Conservation (phyloP, 805 yeast species). For the Ogataea paraovalis region DNA sequence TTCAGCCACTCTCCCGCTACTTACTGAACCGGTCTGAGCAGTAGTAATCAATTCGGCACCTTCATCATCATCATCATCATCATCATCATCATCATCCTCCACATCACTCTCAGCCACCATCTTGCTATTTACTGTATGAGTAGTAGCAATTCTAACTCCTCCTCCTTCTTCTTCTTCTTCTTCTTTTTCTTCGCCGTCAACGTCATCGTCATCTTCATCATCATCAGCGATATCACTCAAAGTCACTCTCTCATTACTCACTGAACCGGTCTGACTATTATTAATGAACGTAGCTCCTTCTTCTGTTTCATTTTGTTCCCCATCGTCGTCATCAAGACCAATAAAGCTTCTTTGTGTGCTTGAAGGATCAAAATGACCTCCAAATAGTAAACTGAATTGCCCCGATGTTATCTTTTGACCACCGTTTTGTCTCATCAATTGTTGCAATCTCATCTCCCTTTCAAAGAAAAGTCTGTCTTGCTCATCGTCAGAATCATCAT, state of each 20-base stretch:
- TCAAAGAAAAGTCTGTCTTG: slow-evolving; percentile 48
- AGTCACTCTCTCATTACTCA: slow-evolving; percentile 3
- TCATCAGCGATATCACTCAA: slow-evolving; percentile 4
- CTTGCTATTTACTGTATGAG: not conserved
- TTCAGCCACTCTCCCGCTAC: slow-evolving; percentile 1
- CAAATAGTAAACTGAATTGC: slow-evolving; percentile 20
- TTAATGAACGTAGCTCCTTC: too few relatives aligned
- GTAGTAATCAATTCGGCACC: too few relatives aligned
- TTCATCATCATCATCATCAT: not conserved
- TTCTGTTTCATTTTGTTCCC: too few relatives aligned
- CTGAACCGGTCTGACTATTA: not conserved
- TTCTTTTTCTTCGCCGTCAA: slow-evolving; percentile 2
- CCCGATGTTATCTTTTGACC: slow-evolving; percentile 26
- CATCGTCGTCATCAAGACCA: slow-evolving; percentile 8
- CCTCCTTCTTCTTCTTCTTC: slow-evolving; percentile 7
- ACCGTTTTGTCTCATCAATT: slow-evolving; percentile 22
- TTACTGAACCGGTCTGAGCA: not conserved
- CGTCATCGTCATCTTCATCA: not conserved
- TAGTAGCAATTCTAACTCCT: slow-evolving; percentile 5
- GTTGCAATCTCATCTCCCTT: slow-evolving; percentile 49
- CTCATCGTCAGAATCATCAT: slow-evolving; percentile 61
- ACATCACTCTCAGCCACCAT: slow-evolving; percentile 3
- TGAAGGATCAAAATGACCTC: not conserved
- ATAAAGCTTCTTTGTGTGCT: slow-evolving; percentile 7
- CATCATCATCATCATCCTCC: slow-evolving; percentile 2